Conservation (phyloP, 176 grass and related monocot genomes). For the Oryza punctata region DNA sequence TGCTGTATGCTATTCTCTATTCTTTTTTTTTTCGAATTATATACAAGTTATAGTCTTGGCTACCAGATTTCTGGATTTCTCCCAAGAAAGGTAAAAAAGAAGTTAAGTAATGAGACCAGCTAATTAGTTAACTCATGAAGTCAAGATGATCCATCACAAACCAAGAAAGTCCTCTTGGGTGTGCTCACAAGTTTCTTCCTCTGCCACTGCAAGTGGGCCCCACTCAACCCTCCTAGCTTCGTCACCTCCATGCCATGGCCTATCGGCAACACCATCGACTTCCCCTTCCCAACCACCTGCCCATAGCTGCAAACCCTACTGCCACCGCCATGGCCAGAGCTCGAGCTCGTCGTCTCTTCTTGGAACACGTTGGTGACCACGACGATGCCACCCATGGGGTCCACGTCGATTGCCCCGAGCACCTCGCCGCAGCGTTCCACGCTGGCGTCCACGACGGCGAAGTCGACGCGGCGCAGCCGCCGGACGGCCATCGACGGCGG, state of each 20-base stretch:
- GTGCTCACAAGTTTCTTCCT: background rate
- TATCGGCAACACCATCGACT: constrained; percentile 32
- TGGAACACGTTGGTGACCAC: constrained; percentile 27
- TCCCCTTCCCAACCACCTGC: background rate
- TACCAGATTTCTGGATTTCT: background rate
- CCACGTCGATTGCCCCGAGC: background rate
- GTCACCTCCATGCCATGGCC: constrained; percentile 41
- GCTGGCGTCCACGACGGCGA: background rate
- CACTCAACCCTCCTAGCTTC: background rate
- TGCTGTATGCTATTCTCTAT: background rate
- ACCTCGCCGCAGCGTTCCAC: background rate
- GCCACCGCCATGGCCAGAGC: background rate
- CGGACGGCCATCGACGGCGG: background rate
- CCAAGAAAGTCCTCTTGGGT: constrained; percentile 31
- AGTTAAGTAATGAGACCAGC: background rate
- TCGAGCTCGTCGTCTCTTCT: background rate
- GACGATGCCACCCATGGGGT: constrained; percentile 27
- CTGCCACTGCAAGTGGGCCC: background rate
- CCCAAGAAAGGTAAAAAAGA: background rate
- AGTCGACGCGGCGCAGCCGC: background rate
- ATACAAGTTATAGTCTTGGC: background rate
- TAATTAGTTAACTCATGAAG: background rate
- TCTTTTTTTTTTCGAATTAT: background rate
- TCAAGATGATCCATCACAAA: background rate
- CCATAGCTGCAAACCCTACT: background rate